A percentile compares a stretch with the other conserved stretches of the same genome.
Evolutionary conservation across 2,329 filamentous ascomycete species (phyloP).

Genomic region (Emergomyces pasteurianus): DNA sequence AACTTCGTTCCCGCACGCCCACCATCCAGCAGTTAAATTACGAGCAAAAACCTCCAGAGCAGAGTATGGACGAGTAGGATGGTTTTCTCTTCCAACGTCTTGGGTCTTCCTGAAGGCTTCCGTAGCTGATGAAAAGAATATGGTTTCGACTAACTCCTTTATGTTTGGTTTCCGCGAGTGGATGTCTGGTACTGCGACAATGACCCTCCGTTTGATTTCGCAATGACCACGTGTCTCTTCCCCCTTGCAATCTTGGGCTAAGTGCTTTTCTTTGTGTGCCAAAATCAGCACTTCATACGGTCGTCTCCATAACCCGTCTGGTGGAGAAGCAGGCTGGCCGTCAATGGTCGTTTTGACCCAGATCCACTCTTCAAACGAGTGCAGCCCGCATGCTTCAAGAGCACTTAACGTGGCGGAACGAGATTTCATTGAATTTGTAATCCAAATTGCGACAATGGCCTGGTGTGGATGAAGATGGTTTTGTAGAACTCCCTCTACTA

Average conservation of each 20-base stretch:
- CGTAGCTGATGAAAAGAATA: conserved; percentile 24
- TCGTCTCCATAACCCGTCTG: conserved; percentile 46
- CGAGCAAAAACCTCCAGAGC: conserved; percentile 51
- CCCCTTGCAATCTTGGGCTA: conserved; percentile 11
- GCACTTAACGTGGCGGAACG: conserved; percentile 35
- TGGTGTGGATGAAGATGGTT: conserved; percentile 26
- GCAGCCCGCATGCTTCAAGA: conserved; percentile 36
- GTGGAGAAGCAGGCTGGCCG: conserved; percentile 40
- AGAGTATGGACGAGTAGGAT: conserved; percentile 26
- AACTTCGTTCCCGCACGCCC: conserved; percentile 50
- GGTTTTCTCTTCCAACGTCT: background rate
- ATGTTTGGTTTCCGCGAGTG: conserved; percentile 55
- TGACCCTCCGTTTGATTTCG: conserved; percentile 35
- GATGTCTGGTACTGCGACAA: conserved; percentile 49
- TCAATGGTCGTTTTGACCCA: conserved; percentile 48
- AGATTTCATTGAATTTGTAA: conserved; percentile 46
- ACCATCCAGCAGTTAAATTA: conserved; percentile 49
- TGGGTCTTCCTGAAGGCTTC: background rate
- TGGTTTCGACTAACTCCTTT: conserved; percentile 41
- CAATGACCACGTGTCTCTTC: conserved; percentile 9
- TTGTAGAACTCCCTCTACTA: conserved; percentile 35
- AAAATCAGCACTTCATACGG: conserved; percentile 51
- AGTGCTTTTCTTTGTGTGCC: conserved; percentile 17
- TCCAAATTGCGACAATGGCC: conserved; percentile 46
- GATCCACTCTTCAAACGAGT: conserved; percentile 48